Percentiles rank a stretch among this genome's conserved stretches.
Evolutionary conservation across 805 yeast species (phyloP).

Genomic region (Yarrowia bubula): DNA sequence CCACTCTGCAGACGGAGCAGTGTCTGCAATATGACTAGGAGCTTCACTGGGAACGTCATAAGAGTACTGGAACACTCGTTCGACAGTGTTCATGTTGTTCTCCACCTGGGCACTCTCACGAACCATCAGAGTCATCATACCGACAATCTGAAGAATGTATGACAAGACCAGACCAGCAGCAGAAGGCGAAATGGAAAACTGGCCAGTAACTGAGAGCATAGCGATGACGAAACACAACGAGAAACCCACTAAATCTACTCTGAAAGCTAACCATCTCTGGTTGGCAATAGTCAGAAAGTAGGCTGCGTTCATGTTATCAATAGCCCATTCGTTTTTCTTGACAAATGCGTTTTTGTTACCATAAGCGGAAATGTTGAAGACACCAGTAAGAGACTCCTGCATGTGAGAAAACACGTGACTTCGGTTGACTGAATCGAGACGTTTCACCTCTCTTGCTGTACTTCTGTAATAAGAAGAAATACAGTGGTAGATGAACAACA

Average conservation of each 20-base stretch:
- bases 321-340: constrained; percentile 44
- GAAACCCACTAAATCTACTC: constrained; percentile 54
- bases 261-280: constrained; percentile 69
- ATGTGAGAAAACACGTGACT: constrained; percentile 67
- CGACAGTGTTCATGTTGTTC: constrained; percentile 71
- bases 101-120: constrained; percentile 67
- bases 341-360: constrained; percentile 47
- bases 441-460: constrained; percentile 67
- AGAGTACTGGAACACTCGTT: constrained; percentile 61
- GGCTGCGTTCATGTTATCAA: constrained; percentile 66
- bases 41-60: constrained; percentile 59
- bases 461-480: constrained; percentile 60
- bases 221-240: constrained; percentile 53
- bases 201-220: constrained; percentile 56
- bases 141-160: constrained; percentile 53
- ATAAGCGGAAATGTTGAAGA: constrained; percentile 61
- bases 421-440: constrained; percentile 67
- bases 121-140: constrained; percentile 71
- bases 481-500: constrained; percentile 45
- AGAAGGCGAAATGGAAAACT: constrained; percentile 56
- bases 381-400: constrained; percentile 66
- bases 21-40: constrained; percentile 51
- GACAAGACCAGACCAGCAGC: constrained; percentile 65
- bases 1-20: constrained; percentile 63
- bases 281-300: constrained; percentile 59